Conservation (phyloP, 257 asterid genomes). For the Nicotiana otophora region DNA sequence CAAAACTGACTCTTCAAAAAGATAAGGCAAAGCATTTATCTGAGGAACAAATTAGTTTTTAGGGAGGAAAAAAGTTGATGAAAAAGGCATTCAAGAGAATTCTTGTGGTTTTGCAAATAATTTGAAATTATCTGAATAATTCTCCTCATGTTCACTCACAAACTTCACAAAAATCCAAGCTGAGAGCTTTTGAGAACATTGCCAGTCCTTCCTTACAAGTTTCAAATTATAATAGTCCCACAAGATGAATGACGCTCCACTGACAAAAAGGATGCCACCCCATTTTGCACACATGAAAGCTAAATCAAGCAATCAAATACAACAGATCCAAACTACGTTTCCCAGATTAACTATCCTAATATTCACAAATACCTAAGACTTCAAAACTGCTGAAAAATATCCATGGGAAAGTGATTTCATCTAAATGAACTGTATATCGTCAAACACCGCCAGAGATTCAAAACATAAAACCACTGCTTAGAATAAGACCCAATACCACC, state of each 20-base stretch:
- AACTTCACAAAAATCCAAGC: background rate
- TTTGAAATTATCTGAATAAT: background rate
- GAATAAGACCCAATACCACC: background rate
- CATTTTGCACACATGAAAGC: background rate
- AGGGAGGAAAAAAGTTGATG: background rate
- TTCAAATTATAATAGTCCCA: background rate
- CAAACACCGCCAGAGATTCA: background rate
- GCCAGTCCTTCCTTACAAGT: background rate
- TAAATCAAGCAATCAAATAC: background rate
- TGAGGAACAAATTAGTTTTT: background rate
- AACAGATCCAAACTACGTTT: background rate
- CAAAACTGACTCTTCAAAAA: background rate
- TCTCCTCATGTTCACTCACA: background rate
- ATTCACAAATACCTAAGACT: background rate
- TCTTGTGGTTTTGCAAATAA: background rate
- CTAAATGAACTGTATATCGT: background rate
- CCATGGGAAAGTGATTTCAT: background rate
- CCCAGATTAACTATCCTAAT: background rate
- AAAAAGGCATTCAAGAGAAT: background rate
- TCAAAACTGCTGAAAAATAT: constrained; percentile 1
- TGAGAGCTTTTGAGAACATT: background rate
- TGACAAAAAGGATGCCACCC: background rate
- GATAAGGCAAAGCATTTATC: too few species aligned
- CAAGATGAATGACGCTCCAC: background rate
- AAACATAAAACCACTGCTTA: background rate